Evolutionary conservation across 495 filamentous ascomycete species (phyloP).

Genomic region (Aspergillus saccharolyticus): DNA sequence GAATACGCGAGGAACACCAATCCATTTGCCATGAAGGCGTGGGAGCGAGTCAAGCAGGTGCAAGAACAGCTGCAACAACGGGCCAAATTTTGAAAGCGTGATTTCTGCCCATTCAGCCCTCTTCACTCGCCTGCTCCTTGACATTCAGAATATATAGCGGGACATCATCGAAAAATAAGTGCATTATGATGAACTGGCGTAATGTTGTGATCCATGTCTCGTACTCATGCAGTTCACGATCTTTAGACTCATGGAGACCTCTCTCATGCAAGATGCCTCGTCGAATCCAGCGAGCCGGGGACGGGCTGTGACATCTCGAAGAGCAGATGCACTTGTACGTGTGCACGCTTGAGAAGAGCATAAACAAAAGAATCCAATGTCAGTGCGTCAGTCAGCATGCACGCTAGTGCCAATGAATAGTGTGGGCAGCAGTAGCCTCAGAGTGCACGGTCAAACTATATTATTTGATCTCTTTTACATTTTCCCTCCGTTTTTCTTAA

Average conservation of each 20-base stretch:
- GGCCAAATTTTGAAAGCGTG: constrained; percentile 44
- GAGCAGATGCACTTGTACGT: not conserved
- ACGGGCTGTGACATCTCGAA: no score
- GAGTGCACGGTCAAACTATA: not conserved
- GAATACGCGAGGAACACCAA: constrained; percentile 62
- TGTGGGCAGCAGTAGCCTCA: not conserved
- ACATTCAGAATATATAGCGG: no score
- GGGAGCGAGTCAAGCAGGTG: constrained; percentile 57
- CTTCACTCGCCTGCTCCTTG: no score
- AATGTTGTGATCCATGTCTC: not conserved
- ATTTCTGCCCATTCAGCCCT: not conserved
- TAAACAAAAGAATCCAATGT: not conserved
- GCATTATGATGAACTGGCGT: not conserved
- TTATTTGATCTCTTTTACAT: not conserved
- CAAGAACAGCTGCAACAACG: constrained; percentile 30
- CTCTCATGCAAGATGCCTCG: not conserved
- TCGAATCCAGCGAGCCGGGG: not conserved
- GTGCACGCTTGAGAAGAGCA: not conserved
- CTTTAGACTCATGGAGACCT: not conserved
- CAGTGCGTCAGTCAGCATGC: constrained; percentile 1
- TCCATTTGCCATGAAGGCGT: constrained; percentile 66
- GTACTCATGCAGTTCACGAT: not conserved
- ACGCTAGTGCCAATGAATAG: not conserved
- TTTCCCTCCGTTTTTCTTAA: no score
- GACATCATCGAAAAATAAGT: not conserved